Evolutionary conservation across 495 filamentous ascomycete genomes (phyloP), one percentile per base, ranked within the genome.

Genomic region (Tuber calosporum): DNA sequence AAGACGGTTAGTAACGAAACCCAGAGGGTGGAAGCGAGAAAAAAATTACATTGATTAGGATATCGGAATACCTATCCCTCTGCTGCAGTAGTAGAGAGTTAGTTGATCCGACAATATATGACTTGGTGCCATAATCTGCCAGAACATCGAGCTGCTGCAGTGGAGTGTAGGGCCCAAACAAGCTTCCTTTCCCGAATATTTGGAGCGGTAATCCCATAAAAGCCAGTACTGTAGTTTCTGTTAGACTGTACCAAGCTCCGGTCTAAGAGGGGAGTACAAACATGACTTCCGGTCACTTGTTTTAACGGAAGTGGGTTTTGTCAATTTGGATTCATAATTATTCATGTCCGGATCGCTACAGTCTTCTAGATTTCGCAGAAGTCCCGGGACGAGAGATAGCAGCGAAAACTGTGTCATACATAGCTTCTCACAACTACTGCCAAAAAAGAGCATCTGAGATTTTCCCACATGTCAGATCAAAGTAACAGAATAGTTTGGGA

Each of bases 381-480:
- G 87, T 38, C 93, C 93, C 39, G 95, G 95, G 82, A 99, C 94
- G 76, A 99, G 84, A 42, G 95, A 97, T 69, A 99, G 89, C 7
- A 99, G 86, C 4, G 94, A 94, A 82, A 98, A 99, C 81, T 99
- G 95, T 82, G 96, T 93, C 92, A 98, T 94, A 87, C 95, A 99
- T 69, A 99, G 83, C 43, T 91, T 87, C 82, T 99, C 95, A 82
- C 95, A 98, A 72, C 94, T 89, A 17, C 93, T 91, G 62, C 95
- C 96, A 79, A 98, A 99, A 85, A 99, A 98, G 45, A 99, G 89
- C 93, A 98, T 99, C 94, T 97, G 79, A 34, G 53, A n/a, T 30
- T 62, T 62, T 34, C 53, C 38, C 15, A 68, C 53, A 69, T 58
- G 73, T 68, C 69, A 72, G 76, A 17, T 37, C 42, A 69, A 41